These are phyloP conservation scores for Mucor velutinosus DNA, from an alignment of 371 early-diverging fungal species.

Conservation along the genomic window DNA sequence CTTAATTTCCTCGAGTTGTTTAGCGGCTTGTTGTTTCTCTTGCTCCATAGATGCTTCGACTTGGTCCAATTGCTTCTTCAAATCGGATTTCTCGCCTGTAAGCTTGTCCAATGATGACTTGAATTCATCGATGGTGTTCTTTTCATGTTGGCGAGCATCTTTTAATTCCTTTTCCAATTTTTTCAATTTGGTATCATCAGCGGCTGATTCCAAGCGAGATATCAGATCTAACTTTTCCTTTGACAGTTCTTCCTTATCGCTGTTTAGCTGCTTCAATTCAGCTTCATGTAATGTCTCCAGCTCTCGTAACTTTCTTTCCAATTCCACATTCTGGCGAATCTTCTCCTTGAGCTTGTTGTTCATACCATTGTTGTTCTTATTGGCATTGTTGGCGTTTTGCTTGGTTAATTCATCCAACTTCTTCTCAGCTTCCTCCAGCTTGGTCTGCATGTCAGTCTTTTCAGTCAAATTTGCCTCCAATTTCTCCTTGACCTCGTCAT, in stretches of 20 bases:
- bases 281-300: slow-evolving; percentile 2
- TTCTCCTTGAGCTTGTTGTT: slow-evolving; percentile 9
- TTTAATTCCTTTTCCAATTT: neutral
- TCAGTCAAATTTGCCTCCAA: neutral
- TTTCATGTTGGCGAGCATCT: neutral
- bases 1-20: neutral
- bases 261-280: neutral
- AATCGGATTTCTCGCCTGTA: neutral
- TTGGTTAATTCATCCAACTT: neutral
- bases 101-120: neutral
- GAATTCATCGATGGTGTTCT: neutral
- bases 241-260: neutral
- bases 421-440: slow-evolving; percentile 17
- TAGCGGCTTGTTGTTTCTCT: neutral
- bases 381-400: slow-evolving; percentile 31
- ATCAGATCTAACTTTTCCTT: neutral
- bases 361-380: slow-evolving; percentile 47
- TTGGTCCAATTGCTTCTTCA: neutral
- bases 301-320: slow-evolving; percentile 5
- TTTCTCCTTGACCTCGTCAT: neutral
- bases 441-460: neutral
- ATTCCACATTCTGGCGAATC: slow-evolving; percentile 20
- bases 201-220: neutral
- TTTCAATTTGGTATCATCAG: neutral
- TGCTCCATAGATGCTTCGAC: neutral